Conservation (phyloP, 768 basidiomycete species). For the Amylocystis lapponica region DNA sequence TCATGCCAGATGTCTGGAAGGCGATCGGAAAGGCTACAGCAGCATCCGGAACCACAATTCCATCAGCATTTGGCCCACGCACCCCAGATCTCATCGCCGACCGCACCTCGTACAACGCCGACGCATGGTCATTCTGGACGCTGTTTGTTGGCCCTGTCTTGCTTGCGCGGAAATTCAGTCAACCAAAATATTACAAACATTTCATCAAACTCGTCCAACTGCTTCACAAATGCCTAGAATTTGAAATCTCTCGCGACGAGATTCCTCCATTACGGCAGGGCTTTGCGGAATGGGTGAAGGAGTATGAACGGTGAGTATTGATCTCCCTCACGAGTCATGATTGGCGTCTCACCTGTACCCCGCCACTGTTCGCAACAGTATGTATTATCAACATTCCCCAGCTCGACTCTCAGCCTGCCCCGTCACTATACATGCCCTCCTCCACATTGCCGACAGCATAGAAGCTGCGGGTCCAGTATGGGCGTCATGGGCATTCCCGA, state of each 20-base stretch:
- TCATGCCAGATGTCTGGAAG: constrained; percentile 32
- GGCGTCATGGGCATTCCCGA: constrained; percentile 25
- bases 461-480: constrained; percentile 17
- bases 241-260: constrained; percentile 24
- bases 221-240: constrained; percentile 32
- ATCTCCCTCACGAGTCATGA: no score
- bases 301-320: constrained; percentile 33
- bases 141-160: constrained; percentile 34
- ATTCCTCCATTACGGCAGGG: constrained; percentile 23
- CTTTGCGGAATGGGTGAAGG: constrained; percentile 31
- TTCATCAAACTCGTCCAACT: constrained; percentile 35
- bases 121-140: constrained; percentile 36
- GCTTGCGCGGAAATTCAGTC: constrained; percentile 27
- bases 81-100: constrained; percentile 29
- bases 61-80: no score
- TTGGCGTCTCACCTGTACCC: no score
- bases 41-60: no score
- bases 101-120: constrained; percentile 26
- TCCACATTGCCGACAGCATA: constrained; percentile 27
- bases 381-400: constrained; percentile 25
- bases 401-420: constrained; percentile 23
- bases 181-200: constrained; percentile 34
- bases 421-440: constrained; percentile 27
- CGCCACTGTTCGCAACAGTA: no score
- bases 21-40: constrained; percentile 30